Base-by-base conservation (phyloP, 805 yeast genomes). In the Candida peoriensis region DNA sequence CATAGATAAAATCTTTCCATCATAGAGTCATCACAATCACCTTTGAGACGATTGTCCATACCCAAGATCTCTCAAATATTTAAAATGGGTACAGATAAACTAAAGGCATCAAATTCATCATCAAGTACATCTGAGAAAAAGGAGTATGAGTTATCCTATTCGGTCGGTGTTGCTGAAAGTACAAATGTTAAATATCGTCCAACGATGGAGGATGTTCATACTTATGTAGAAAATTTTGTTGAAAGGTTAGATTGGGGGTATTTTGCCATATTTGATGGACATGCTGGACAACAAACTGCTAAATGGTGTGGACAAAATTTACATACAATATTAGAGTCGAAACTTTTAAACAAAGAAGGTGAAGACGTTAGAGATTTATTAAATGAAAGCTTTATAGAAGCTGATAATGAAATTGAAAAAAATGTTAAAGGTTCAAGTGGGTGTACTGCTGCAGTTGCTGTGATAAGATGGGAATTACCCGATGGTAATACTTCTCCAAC, bases 201-300 rank as follows among this genome's bases (percentile, higher is more conserved):
- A 33, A 76, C 88, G 20, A 90, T 90, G 98, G 98, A 90, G 56
- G 98, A 90, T 57, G 93, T 90, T 7, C 97, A 90, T 57, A 84
- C 94, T 0, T 86, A 83, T 50, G 87, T 88, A 25, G 88, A 93
- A 46, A 88, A 89, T 63, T 89, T 84, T 64, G 93, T 89, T n/a
- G 95, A 86, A 47, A 59, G 87, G 38, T 64, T 82, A 20, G 96
- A 88, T 56, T 83, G 95, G 82, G 97, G 96, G 2, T 90, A 85
- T 55, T 88, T 90, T 70, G 97, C 94, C 13, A 72, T 90, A 1
- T 90, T 88, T 60, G 98, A 90, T 60, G 98, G 98, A 9, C 98
- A 90, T 61, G 97, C 97, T 2, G 98, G 98, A 16, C 78, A 78
- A 36, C 86, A 78, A 46, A 81, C 95, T 8, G 95, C 98, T 2